Percentiles rank a stretch among this genome's conserved stretches.
These are phyloP conservation scores for Persicaria maculosa DNA, from an alignment of 148 eudicot species.

Conservation along the genomic window DNA sequence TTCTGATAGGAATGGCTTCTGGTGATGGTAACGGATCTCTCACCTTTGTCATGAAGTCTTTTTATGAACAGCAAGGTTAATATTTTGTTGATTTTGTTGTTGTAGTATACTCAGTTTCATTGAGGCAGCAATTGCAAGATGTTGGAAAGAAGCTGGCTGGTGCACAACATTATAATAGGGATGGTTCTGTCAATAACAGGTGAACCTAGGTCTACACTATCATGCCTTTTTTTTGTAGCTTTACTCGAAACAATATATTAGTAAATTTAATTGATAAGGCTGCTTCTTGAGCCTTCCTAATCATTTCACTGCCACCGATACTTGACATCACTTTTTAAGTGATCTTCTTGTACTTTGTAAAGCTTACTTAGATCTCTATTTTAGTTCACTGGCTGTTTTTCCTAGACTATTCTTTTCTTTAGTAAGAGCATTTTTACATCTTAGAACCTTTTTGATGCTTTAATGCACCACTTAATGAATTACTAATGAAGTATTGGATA, in stretches of 20 bases:
- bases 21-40: conserved; percentile 28
- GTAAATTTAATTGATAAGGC: too few relatives aligned
- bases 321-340: background rate
- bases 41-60: background rate
- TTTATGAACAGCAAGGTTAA: background rate
- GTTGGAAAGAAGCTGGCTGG: conserved; percentile 32
- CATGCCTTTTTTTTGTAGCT: background rate
- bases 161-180: conserved; percentile 39
- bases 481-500: background rate
- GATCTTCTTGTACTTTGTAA: background rate
- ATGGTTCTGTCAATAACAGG: conserved; percentile 31
- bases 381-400: background rate
- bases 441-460: background rate
- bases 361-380: background rate
- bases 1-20: conserved; percentile 32
- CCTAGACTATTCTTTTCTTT: background rate
- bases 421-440: background rate
- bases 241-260: background rate
- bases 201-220: conserved; percentile 9
- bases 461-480: background rate
- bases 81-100: background rate
- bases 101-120: conserved; percentile 35
- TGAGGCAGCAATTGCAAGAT: conserved; percentile 36
- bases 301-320: background rate
- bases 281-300: background rate